Percentiles rank a stretch among this genome's conserved stretches.
Evolutionary conservation across 2,329 filamentous ascomycete species (phyloP).

Genomic region (Botrytis squamosa): DNA sequence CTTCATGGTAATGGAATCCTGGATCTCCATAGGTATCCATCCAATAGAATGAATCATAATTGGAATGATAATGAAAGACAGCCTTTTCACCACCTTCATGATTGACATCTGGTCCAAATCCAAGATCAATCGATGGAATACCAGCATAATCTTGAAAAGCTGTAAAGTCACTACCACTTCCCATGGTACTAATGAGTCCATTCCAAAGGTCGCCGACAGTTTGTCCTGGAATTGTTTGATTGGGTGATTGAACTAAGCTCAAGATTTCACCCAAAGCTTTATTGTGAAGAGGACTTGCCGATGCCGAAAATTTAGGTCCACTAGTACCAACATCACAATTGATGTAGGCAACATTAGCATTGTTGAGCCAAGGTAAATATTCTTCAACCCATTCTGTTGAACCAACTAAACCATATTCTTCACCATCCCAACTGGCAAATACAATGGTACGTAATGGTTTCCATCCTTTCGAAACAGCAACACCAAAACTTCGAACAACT

Average conservation of each 20-base stretch:
- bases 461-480: constrained; percentile 72
- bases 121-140: constrained; percentile 55
- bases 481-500: constrained; percentile 71
- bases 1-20: constrained; percentile 58
- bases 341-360: constrained; percentile 69
- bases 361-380: constrained; percentile 70
- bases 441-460: constrained; percentile 87
- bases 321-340: constrained; percentile 72
- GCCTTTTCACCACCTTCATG: constrained; percentile 40
- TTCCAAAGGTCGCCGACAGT: constrained; percentile 50
- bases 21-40: constrained; percentile 77
- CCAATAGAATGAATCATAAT: constrained; percentile 84
- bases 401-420: constrained; percentile 78
- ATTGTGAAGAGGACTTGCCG: constrained; percentile 63
- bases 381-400: constrained; percentile 89
- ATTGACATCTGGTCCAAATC: constrained; percentile 45
- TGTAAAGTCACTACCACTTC: constrained; percentile 67
- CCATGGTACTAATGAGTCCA: constrained; percentile 55
- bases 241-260: constrained; percentile 46
- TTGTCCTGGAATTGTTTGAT: constrained; percentile 41
- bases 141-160: constrained; percentile 60
- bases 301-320: constrained; percentile 56
- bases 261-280: constrained; percentile 59
- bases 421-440: constrained; percentile 72
- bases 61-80: constrained; percentile 76